Percentiles rank a stretch among this genome's conserved stretches.
Evolutionary conservation across 2,329 filamentous ascomycete species (phyloP).

Genomic region (Lithohypha guttulata): DNA sequence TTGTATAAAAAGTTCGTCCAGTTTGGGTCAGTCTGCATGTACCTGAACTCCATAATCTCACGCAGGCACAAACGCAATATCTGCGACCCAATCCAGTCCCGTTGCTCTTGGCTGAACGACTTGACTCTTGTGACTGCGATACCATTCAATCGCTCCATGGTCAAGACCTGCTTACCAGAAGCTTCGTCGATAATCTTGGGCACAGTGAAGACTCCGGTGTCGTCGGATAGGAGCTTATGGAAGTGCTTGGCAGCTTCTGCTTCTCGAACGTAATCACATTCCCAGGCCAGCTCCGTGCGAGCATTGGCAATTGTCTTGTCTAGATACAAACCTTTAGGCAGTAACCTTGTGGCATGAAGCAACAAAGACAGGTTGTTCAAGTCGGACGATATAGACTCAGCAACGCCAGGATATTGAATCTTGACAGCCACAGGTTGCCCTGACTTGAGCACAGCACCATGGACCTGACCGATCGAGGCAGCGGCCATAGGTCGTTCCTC

Average conservation of each 20-base stretch:
- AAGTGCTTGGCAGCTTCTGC: conserved; percentile 71
- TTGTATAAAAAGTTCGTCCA: conserved; percentile 99
- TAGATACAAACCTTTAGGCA: conserved; percentile 85
- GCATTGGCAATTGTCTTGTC: conserved; percentile 97
- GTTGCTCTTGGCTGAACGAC: conserved; percentile 67
- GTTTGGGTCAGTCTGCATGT: conserved; percentile 99
- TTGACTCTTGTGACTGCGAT: conserved; percentile 71
- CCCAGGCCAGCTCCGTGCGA: conserved; percentile 83
- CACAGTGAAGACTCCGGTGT: conserved; percentile 64
- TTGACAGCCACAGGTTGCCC: conserved; percentile 80
- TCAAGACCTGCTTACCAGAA: conserved; percentile 75
- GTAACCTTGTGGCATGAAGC: conserved; percentile 75
- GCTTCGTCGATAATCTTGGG: conserved; percentile 69
- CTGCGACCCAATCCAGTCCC: conserved; percentile 93
- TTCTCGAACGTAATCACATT: conserved; percentile 90
- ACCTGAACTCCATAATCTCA: conserved; percentile 87
- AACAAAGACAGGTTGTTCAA: conserved; percentile 86
- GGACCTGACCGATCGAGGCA: conserved; percentile 93
- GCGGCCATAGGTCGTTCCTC: conserved; percentile 88
- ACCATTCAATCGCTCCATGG: conserved; percentile 85
- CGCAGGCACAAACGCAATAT: conserved; percentile 83
- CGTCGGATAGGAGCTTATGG: conserved; percentile 61
- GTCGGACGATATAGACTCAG: conserved; percentile 91
- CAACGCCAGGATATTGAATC: conserved; percentile 93
- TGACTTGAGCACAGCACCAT: conserved; percentile 68